phyloP scores from a whole-genome alignment of 495 filamentous ascomycete species.

The Trichoderma reesei region DNA sequence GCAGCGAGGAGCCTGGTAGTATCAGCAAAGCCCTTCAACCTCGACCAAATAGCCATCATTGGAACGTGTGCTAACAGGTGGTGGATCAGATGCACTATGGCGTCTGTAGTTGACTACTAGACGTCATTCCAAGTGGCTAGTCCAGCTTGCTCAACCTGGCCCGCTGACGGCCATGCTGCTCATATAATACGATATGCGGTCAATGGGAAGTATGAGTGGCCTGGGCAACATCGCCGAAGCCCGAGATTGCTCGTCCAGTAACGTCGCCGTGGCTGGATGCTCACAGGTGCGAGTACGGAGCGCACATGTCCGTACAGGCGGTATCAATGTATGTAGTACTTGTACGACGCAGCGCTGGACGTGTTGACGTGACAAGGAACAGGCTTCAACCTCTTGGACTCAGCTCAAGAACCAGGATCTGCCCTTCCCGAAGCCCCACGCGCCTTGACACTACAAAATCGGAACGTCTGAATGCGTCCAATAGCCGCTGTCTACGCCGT shows the following conservation, averaged over 20 bases:
- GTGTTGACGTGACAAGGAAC: slow-evolving; percentile 1
- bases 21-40: too few species aligned
- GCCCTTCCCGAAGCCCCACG: slow-evolving; percentile 5
- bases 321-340: too few species aligned
- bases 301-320: too few species aligned
- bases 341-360: background rate
- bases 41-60: too few species aligned
- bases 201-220: too few species aligned
- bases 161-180: too few species aligned
- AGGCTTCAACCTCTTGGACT: slow-evolving; percentile 2
- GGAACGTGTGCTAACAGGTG: too few species aligned
- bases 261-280: too few species aligned
- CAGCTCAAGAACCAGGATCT: background rate
- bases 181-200: too few species aligned
- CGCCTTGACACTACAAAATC: background rate
- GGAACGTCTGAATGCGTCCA: background rate
- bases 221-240: background rate
- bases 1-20: too few species aligned
- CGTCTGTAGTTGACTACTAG: background rate
- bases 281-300: background rate
- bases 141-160: background rate
- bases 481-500: background rate
- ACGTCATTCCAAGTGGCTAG: background rate
- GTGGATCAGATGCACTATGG: background rate
- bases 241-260: too few species aligned